Evolutionary conservation across 192 early-diverging fungal genomes (phyloP), one percentile per base, ranked within the genome.

Genomic region (Mortierella hygrophila): DNA sequence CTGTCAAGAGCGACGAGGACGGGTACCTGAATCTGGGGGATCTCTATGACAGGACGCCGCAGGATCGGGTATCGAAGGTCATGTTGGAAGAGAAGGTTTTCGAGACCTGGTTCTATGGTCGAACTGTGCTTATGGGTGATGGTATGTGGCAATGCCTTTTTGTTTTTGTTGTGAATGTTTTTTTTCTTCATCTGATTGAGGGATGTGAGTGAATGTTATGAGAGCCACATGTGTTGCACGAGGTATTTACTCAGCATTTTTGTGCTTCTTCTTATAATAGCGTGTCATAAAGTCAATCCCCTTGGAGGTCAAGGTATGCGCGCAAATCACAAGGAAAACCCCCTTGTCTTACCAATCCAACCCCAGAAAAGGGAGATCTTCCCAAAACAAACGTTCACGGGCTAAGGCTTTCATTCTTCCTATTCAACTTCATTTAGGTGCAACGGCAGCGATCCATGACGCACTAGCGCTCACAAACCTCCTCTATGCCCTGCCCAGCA

Each of bases 61-160:
- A 41, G 42, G 71, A 72, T 29, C 40, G 71, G 6, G 42, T 72
- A 1, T 72, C 71, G 7, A 41, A 46, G 38, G 71, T 72, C 26
- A 46, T 46, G 26, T 7, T 72, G 5, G 71, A 72, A 6, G 71
- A 72, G n/a, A 72, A 72, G 44, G 44, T 72, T 2, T 72, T 72
- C 32, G 71, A 72, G 71, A 72, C 71, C 40, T 72, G 71, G 71
- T 26, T 8, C 13, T 21, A 72, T 72, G 71, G 71, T 13, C 71
- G 71, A 10, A 72, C 71, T 2, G 71, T 46, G 1, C 26, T 72
- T 1, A 23, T 72, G 4, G 71, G 71, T 13, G 71, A 72, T 72
- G 71, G 60, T 65, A 32, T 13, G 57, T 65, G n/a, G 10, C 10
- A 18, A 23, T 26, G n/a, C 10, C 8, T 26, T 26, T 60, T 6